phyloP scores from a whole-genome alignment of 2,329 filamentous ascomycete species.

The Cytospora chrysosperma region DNA sequence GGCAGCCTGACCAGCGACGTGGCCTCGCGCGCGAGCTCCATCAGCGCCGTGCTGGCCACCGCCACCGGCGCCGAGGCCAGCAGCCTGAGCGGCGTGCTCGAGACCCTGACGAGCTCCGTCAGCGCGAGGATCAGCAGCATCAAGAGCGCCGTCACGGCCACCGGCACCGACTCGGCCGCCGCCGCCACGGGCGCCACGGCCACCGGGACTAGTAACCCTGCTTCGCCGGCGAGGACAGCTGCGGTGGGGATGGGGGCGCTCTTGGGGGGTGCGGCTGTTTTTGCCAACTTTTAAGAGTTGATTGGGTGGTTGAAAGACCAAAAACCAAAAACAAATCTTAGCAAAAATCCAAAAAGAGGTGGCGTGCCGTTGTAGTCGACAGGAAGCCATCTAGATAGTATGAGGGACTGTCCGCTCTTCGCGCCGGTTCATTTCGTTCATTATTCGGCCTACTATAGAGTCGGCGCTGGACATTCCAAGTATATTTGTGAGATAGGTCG shows the following conservation, averaged over 20 bases:
- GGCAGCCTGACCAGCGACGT: conserved; percentile 28
- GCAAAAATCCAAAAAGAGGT: no score
- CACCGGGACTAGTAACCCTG: conserved; percentile 27
- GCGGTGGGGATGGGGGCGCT: conserved; percentile 47
- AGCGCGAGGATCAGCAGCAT: conserved; percentile 24
- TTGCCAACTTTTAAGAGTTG: conserved; percentile 41
- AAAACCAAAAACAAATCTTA: no score
- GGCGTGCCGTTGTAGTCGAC: no score
- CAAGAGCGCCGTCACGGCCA: conserved; percentile 20
- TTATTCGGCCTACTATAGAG: background rate
- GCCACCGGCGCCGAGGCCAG: conserved; percentile 29
- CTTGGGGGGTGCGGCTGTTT: conserved; percentile 45
- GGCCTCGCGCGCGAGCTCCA: conserved; percentile 24
- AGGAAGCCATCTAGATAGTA: no score
- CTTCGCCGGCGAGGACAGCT: conserved; percentile 40
- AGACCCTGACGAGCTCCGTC: conserved; percentile 15
- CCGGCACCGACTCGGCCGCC: conserved; percentile 10
- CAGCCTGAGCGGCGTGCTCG: conserved; percentile 2
- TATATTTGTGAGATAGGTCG: background rate
- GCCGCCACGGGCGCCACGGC: conserved; percentile 14
- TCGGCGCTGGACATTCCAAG: background rate
- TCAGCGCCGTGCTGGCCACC: conserved; percentile 32
- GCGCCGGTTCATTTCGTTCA: background rate
- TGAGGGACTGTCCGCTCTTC: no score
- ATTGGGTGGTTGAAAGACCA: background rate